Conservation (phyloP, 305 asterid genomes). For the Fraxinus nigra region DNA sequence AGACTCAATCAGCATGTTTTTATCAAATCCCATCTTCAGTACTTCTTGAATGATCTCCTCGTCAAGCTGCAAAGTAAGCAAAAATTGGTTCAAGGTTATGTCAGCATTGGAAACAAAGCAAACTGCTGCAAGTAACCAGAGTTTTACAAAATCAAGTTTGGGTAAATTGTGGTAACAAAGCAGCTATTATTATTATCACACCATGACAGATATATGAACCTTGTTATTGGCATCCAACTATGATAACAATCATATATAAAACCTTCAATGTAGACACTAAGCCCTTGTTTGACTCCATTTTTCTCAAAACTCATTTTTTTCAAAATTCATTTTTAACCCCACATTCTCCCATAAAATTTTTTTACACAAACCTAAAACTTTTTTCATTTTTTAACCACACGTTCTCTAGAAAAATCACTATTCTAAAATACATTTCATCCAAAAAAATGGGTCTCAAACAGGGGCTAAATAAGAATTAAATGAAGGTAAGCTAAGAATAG, state of each 20-base stretch:
- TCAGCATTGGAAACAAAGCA: conserved; percentile 8
- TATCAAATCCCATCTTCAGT: conserved; percentile 64
- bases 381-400: too few species aligned
- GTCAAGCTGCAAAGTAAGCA: conserved; percentile 60
- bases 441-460: too few species aligned
- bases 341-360: too few species aligned
- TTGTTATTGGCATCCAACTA: background rate
- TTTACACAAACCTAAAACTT: too few species aligned
- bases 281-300: too few species aligned
- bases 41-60: conserved; percentile 81
- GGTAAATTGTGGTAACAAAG: background rate
- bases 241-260: background rate
- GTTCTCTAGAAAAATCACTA: too few species aligned
- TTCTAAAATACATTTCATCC: too few species aligned
- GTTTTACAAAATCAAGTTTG: background rate
- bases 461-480: background rate
- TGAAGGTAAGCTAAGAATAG: background rate
- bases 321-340: too few species aligned
- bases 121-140: background rate
- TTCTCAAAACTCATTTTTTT: too few species aligned
- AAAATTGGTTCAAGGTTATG: conserved; percentile 19
- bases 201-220: background rate
- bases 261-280: background rate
- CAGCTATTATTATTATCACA: background rate
- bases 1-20: conserved; percentile 66